Base-by-base conservation (phyloP, 208 protist species). In the Trypanosoma rangeli region DNA sequence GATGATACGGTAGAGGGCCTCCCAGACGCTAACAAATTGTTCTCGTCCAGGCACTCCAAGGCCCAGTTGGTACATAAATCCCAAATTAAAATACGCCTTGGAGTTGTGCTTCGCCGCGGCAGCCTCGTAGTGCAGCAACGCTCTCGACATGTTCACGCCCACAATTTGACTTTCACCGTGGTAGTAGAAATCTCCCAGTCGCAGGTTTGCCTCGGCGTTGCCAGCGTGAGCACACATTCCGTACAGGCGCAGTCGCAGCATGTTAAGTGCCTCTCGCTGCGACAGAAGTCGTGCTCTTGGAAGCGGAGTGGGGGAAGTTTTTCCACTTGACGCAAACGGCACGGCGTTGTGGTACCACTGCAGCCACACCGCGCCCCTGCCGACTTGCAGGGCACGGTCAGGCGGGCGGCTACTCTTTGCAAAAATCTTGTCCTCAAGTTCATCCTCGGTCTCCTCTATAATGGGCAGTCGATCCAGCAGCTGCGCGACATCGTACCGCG, bases 151-250 rank as follows among this genome's bases (percentile, higher is more conserved):
- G 69, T 83, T 70, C 8, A 79, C 63, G 13, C 84, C 89, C 22
- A 86, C 59, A 52, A 83, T 42, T 28, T 57, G 62, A 3, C 80
- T 84, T 66, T 87, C 77, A 48, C 89, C 89, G 54, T 87, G 61
- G 63, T 87, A 92, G 73, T 80, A 90, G 65, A 92, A 86, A 52
- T 92, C 80, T 37, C 85, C 89, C 1, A 94, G 79, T 3, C 80
- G 82, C 59, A 90, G 65, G 55, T 84, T 80, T 12, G 84, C 70
- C 16, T 82, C 70, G 16, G 74, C 64, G 49, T 66, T 67, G 3
- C 63, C 64, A 26, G 64, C 56, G 7, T 70, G 50, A n/a, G 70
- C 64, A n/a, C 56, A 65, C 3, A 68, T 52, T 37, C 71, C 44
- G 16, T 90, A 81, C 18, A 94, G 61, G 16, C 76, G 68, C 37